Evolutionary conservation across 1,284 basidiomycete species (phyloP), one percentile per base, ranked within the genome.

Genomic region (Ganoderma boninense): DNA sequence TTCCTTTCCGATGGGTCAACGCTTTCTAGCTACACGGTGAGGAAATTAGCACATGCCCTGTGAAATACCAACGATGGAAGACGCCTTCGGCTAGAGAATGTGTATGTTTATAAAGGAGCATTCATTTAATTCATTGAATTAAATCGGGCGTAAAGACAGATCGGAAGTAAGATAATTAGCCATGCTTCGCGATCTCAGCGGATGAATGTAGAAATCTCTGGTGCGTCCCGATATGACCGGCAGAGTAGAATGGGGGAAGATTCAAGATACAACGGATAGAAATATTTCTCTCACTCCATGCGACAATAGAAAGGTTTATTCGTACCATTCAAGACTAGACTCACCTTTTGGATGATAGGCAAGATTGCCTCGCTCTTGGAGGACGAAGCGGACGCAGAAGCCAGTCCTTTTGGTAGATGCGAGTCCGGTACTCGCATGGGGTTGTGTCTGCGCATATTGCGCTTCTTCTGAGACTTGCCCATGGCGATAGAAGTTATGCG

Each of bases 381-480:
- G 44, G 93, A 93, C 3, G 90, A 85, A 49, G 90, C 86, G 13
- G 90, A 87, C 0, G 91, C 93, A 5, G 90, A 87, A 13, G 87
- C 87, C 10, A 95, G 87, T 3, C 96, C 96, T 70, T 89, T 87
- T 11, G 94, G 92, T 7, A 97, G 83, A 85, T 97, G 95, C 2
- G 93, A 91, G 82, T 97, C 96, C 16, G 96, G 95, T 0, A 97
- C 95, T 56, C 96, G 88, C 84, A 97, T 88, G 13, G 96, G 96
- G 78, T 97, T 97, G 81, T 97, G 95, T 69, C 96, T 85, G 71
- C 94, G 89, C 89, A 90, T 89, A 59, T 89, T 77, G 72, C 88
- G 84, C 83, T 95, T 95, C 82, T 94, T 95, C 80, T 96, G 95
- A 64, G 94, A 90, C 82, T 97, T 97, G 74, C 95, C 95, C 95